A percentile compares a stretch with the other conserved stretches of the same genome.
Evolutionary conservation across 2,329 filamentous ascomycete genomes (phyloP).

Genomic region (Davidsoniella virescens): DNA sequence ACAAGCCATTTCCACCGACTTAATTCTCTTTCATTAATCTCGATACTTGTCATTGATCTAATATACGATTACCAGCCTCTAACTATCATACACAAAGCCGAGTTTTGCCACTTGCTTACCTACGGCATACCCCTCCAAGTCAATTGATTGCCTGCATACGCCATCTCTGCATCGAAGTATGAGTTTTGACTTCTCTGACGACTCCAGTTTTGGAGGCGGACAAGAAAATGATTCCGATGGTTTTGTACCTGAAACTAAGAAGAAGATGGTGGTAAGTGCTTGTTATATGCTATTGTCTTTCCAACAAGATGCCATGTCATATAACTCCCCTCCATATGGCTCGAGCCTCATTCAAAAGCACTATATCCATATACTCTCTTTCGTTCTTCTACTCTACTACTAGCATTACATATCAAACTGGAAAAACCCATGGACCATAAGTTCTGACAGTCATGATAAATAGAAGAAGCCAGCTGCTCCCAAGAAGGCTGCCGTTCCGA

Average conservation of each 20-base stretch:
- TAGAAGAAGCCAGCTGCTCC: conserved; percentile 28
- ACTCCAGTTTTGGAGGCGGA: conserved; percentile 36
- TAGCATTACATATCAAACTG: neutral
- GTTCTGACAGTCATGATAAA: neutral
- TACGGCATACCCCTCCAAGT: neutral
- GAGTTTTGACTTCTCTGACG: conserved; percentile 42
- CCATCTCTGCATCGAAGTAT: conserved; percentile 20
- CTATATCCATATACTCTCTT: too few relatives aligned
- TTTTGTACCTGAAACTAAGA: conserved; percentile 20
- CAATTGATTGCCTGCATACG: neutral
- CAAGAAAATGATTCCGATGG: conserved; percentile 25
- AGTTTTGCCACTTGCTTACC: neutral
- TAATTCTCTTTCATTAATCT: too few relatives aligned
- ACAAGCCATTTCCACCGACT: too few relatives aligned
- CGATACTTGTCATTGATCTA: too few relatives aligned
- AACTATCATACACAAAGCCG: neutral
- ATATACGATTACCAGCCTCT: neutral
- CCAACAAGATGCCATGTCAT: too few relatives aligned
- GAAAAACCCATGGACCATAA: conserved; percentile 6
- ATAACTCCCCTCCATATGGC: neutral
- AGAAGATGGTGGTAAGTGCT: conserved; percentile 4
- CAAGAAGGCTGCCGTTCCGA: conserved; percentile 32
- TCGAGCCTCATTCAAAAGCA: too few relatives aligned
- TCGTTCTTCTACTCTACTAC: neutral
- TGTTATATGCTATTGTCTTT: too few relatives aligned